A percentile compares a stretch with the other conserved stretches of the same genome.
Evolutionary conservation across 169 alveolate genomes (phyloP).

Genomic region (Plasmodium berghei): DNA sequence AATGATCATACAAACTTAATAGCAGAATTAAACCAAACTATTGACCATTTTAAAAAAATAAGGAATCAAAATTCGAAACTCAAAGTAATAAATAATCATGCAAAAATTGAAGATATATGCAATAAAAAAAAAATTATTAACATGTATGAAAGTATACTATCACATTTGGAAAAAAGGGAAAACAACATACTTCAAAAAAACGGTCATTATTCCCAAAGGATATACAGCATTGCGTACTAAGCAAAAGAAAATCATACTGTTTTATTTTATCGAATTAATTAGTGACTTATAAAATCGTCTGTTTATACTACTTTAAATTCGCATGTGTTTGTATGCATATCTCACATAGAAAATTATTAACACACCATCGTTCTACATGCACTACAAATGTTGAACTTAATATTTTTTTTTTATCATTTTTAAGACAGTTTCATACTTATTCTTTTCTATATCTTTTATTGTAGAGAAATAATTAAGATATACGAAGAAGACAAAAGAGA

Average conservation of each 20-base stretch:
- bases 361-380: too few species aligned
- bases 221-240: slow-evolving; percentile 31
- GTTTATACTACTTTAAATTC: background rate
- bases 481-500: slow-evolving; percentile 58
- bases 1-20: background rate
- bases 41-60: slow-evolving; percentile 19
- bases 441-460: too few species aligned
- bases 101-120: slow-evolving; percentile 58
- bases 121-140: slow-evolving; percentile 45
- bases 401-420: background rate
- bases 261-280: too few species aligned
- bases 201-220: background rate
- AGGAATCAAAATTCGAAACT: slow-evolving; percentile 39
- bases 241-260: background rate
- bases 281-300: background rate
- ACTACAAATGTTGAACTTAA: background rate
- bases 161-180: slow-evolving; percentile 19
- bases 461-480: slow-evolving; percentile 28
- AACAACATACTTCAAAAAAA: background rate
- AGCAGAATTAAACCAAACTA: slow-evolving; percentile 12
- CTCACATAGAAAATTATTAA: too few species aligned
- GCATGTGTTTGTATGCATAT: too few species aligned
- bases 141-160: slow-evolving; percentile 42
- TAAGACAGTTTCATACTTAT: background rate
- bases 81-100: slow-evolving; percentile 31